Evolutionary conservation across 2,329 filamentous ascomycete genomes (phyloP), one percentile per base, ranked within the genome.

Genomic region (Gremmenia infestans): DNA sequence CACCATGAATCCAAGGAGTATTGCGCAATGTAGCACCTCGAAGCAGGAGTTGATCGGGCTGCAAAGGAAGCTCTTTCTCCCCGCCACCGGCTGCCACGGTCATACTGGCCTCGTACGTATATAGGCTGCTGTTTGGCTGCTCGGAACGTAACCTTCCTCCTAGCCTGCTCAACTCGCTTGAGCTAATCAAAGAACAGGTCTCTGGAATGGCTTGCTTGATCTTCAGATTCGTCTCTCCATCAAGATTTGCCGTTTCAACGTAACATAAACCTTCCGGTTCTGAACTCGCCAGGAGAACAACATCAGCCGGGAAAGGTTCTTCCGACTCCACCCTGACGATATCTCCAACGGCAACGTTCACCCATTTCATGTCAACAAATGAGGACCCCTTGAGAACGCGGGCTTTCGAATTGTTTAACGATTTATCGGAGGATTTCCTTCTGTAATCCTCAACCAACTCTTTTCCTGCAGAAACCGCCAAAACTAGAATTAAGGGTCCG

Each of bases 201-300:
- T 99, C 94, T 0, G 94, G 93, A 53, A 97, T 86, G 2, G 86
- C 93, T 75, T 99, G 94, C 76, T 99, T 99, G 76, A 99, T 96
- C 75, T 99, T 99, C 65, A 99, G 76, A 70, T 99, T 99, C 19
- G 94, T 99, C 74, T 99, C 94, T 65, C 94, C 94, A 67, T 99
- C 94, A 56, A 99, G 78, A 70, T 99, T 99, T 23, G 94, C 93
- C 2, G 94, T 99, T 75, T 99, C 94, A 69, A 99, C 97, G 71
- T 99, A 99, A 74, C 94, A 99, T 55, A 99, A 76, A 66, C 94
- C 94, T 76, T 99, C 94, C 1, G 94, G 95, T 71, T 99, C 95
- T 6, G 94, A 97, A 68, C 91, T 96, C 8, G 94, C 92, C 55
- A 99, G 77, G 25, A 99, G 79, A 4, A 97, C 91, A 62, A 99